Conservation (phyloP, 2,329 filamentous ascomycete species). For the Mycogone perniciosa region DNA sequence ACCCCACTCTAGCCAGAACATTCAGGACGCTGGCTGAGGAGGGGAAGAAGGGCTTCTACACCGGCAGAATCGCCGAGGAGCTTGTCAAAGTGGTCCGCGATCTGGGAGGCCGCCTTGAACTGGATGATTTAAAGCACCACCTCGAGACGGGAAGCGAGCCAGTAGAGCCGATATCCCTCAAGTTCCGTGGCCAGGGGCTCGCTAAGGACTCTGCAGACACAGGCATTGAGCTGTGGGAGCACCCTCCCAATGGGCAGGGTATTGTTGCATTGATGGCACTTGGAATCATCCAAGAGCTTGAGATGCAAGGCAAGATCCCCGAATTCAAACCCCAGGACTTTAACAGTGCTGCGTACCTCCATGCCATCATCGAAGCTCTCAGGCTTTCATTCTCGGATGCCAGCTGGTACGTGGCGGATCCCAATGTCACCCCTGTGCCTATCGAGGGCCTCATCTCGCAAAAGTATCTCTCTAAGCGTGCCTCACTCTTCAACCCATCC, state of each 20-base stretch:
- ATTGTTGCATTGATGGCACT: constrained; percentile 92
- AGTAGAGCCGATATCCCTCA: constrained; percentile 78
- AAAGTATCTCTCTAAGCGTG: constrained; percentile 68
- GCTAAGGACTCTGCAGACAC: constrained; percentile 21
- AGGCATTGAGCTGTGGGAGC: constrained; percentile 85
- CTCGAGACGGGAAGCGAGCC: constrained; percentile 61
- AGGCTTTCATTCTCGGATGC: constrained; percentile 87
- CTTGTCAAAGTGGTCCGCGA: constrained; percentile 71
- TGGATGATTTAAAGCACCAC: constrained; percentile 77
- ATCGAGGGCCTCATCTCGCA: constrained; percentile 61
- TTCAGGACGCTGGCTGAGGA: constrained; percentile 72
- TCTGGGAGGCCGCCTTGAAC: constrained; percentile 68
- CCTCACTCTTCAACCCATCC: constrained; percentile 49
- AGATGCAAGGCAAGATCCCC: constrained; percentile 67
- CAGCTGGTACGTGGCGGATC: constrained; percentile 85
- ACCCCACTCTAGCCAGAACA: constrained; percentile 71
- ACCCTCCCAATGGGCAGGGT: constrained; percentile 93
- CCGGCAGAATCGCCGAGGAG: constrained; percentile 73
- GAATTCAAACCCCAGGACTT: constrained; percentile 65
- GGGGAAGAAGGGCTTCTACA: constrained; percentile 88
- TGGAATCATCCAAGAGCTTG: constrained; percentile 82
- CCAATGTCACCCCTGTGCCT: constrained; percentile 63
- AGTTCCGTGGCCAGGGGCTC: constrained; percentile 60
- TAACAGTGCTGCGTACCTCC: constrained; percentile 75
- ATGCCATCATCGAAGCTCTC: constrained; percentile 80